Base-by-base conservation (phyloP, 257 asterid species). In the Capsicum chinense region DNA sequence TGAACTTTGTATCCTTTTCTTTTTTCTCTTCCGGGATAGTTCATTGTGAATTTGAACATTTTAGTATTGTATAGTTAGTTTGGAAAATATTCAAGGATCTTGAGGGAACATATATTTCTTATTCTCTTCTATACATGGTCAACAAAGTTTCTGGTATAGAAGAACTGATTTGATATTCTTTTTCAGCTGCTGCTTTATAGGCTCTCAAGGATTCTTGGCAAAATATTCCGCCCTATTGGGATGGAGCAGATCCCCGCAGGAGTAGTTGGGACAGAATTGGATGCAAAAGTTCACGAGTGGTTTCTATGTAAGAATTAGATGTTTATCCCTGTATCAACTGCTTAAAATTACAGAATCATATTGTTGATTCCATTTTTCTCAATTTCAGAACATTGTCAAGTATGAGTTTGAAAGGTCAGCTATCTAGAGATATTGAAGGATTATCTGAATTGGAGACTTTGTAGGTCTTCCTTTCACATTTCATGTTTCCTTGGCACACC, bases 191-290 rank as follows among this genome's bases (percentile, higher is more conserved):
- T 83, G 92, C 89, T 84, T 66, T 94, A 83, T 85, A 83, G 70
- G 64, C 94, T 81, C 84, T 92, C 80, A 89, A 70, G 84, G 83
- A 70, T 60, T 26, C 4, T 14, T 94, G 93, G 95, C 11, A 89
- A 17, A 93, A 94, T 82, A 83, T 79, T 57, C 97, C 97, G 1
- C 97, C 97, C 12, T 89, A 81, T 79, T 94, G 98, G 98, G 80
- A 10, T 9, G 94, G 93, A 21, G 71, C 69, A 13, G 97, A 94
- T 90, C 97, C 98, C 15, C 93, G 98, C 84, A 94, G 92, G 64
- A 64, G 9, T 68, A 64, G 67, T 7, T 93, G 98, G 98, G 97
- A 86, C 9, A 97, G 98, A 83, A 88, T 94, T 67, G 78, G 78
- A 73, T 94, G 98, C 90, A 70, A 0, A 11, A 74, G 83, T 70